Evolutionary conservation across 164 flowering plant species (phyloP).

Genomic region (Hamamelis virginiana): DNA sequence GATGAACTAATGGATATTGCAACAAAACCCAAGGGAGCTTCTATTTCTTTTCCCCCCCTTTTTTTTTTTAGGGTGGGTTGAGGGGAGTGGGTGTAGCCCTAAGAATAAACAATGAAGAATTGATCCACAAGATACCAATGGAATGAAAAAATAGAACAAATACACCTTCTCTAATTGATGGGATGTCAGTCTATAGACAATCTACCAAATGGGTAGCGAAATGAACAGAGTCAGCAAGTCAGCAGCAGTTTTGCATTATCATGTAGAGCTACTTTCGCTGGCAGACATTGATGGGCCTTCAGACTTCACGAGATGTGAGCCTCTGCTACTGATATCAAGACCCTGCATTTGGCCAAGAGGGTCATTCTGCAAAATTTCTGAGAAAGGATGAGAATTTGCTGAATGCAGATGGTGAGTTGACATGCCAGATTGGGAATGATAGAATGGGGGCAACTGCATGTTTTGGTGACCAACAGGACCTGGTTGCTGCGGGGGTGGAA

Average conservation of each 20-base stretch:
- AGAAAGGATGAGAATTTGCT: conserved; percentile 28
- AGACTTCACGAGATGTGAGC: conserved; percentile 57
- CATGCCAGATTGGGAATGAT: conserved; percentile 42
- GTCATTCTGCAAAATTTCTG: conserved; percentile 61
- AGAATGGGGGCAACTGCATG: conserved; percentile 43
- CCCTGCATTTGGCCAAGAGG: conserved; percentile 74
- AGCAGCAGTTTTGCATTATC: conserved; percentile 26
- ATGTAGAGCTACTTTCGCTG: conserved; percentile 76
- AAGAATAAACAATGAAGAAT: conserved; percentile 27
- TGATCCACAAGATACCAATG: conserved; percentile 2
- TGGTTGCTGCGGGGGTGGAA: conserved; percentile 37
- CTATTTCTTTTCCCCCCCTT: conserved; percentile 5
- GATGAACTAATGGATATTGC: background rate
- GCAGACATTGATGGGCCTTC: conserved; percentile 83
- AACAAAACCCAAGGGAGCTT: conserved; percentile 2
- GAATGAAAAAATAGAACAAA: conserved; percentile 10
- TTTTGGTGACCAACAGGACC: conserved; percentile 26
- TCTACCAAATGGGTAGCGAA: conserved; percentile 18
- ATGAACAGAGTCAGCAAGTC: conserved; percentile 22
- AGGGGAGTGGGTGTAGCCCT: conserved; percentile 10
- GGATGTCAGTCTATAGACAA: conserved; percentile 57
- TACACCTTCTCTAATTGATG: conserved; percentile 13
- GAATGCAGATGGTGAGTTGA: conserved; percentile 35
- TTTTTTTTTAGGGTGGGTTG: too few species aligned
- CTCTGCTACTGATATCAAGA: conserved; percentile 63